Evolutionary conservation across 768 basidiomycete species (phyloP).

Genomic region (Boletus speciosus): DNA sequence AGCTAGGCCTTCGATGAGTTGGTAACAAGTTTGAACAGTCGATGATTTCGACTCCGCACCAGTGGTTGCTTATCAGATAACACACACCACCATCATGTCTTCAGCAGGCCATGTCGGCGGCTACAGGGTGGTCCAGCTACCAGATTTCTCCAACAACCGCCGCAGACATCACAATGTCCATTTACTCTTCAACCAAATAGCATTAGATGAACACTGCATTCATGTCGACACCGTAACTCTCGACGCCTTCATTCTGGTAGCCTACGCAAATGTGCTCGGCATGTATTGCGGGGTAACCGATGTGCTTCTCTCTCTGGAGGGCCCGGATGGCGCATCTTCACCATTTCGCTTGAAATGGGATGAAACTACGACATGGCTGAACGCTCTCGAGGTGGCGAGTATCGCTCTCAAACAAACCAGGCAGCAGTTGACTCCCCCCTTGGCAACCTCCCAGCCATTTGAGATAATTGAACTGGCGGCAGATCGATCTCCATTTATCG

Average conservation of each 20-base stretch:
- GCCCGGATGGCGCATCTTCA: background rate
- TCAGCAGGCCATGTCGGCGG: background rate
- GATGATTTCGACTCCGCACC: background rate
- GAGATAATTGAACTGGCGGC: background rate
- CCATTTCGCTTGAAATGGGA: constrained; percentile 19
- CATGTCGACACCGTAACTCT: constrained; percentile 1
- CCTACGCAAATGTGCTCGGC: constrained; percentile 21
- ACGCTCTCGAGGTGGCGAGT: constrained; percentile 8
- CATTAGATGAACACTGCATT: constrained; percentile 2
- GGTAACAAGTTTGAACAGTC: background rate
- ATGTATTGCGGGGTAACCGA: constrained; percentile 21
- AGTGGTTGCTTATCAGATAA: constrained; percentile 8
- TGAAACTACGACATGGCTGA: constrained; percentile 15
- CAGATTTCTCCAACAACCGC: constrained; percentile 20
- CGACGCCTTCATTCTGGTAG: constrained; percentile 16
- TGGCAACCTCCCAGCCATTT: background rate
- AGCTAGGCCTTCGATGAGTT: background rate
- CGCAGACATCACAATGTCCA: constrained; percentile 1
- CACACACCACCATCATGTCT: background rate
- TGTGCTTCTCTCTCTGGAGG: constrained; percentile 18
- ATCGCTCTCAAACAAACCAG: constrained; percentile 3
- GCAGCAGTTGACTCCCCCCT: background rate
- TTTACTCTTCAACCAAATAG: background rate
- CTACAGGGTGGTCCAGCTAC: constrained; percentile 11
- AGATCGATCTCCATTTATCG: constrained; percentile 11